Conservation (phyloP, 2,329 filamentous ascomycete species). For the Macroventuria anomochaeta region DNA sequence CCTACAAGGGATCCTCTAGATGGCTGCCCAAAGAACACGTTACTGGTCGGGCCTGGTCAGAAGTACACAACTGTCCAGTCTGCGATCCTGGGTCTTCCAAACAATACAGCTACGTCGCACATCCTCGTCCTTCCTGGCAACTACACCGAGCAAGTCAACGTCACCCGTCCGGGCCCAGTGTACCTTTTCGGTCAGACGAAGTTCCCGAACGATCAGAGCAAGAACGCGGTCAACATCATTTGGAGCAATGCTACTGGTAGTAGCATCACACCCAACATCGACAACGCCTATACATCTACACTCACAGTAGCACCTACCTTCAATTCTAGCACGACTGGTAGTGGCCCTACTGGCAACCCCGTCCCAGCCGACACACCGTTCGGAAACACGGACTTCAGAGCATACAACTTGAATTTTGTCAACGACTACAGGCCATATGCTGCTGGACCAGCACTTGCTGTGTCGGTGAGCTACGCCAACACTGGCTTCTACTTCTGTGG, state of each 20-base stretch:
- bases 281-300: conserved; percentile 69
- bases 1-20: conserved; percentile 47
- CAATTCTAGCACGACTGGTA: conserved; percentile 67
- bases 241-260: conserved; percentile 64
- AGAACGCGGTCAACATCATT: conserved; percentile 63
- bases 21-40: conserved; percentile 48
- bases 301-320: conserved; percentile 69
- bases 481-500: conserved; percentile 71
- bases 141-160: conserved; percentile 70
- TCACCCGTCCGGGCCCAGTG: conserved; percentile 66
- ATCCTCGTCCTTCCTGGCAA: conserved; percentile 67
- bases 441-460: conserved; percentile 64
- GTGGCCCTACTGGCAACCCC: conserved; percentile 66
- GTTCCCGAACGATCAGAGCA: conserved; percentile 53
- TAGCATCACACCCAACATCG: conserved; percentile 51
- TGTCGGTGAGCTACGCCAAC: conserved; percentile 68
- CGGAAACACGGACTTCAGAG: conserved; percentile 67
- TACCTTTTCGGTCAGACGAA: conserved; percentile 67
- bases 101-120: conserved; percentile 55
- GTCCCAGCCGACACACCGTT: conserved; percentile 68
- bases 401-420: conserved; percentile 70
- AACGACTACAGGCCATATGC: conserved; percentile 64
- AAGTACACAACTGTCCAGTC: conserved; percentile 53
- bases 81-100: conserved; percentile 56
- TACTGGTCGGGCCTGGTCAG: conserved; percentile 37